These are phyloP conservation scores for Colletotrichum caudatum DNA, from an alignment of 2,329 filamentous ascomycete species.

Conservation along the genomic window DNA sequence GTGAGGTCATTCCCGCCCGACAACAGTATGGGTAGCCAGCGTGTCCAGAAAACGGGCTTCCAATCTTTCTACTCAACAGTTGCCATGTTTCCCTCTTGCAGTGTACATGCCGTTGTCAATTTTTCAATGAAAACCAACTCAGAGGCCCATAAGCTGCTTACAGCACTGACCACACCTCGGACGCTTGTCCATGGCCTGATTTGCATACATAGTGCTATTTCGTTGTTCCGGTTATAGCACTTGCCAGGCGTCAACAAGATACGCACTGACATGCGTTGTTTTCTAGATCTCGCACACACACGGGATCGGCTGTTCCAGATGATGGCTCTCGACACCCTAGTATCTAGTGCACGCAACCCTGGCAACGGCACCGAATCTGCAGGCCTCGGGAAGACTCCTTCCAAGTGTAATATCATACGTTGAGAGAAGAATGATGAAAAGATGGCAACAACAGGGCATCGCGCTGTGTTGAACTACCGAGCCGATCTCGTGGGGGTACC, in stretches of 20 bases:
- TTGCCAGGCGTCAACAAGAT: conserved; percentile 1
- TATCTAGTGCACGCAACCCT: background rate
- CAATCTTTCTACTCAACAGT: background rate
- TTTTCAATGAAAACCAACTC: too few relatives aligned
- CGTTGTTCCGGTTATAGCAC: background rate
- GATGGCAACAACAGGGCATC: background rate
- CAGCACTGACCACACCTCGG: background rate
- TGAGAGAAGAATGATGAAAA: background rate
- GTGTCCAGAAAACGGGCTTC: background rate
- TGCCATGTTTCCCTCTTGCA: too few relatives aligned
- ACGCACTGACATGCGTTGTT: background rate
- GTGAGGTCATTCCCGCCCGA: background rate
- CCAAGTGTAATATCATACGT: background rate
- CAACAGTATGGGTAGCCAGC: background rate
- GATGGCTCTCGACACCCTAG: background rate
- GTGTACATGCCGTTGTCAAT: too few relatives aligned
- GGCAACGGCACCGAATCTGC: background rate
- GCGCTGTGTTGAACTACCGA: background rate
- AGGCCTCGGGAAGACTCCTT: background rate
- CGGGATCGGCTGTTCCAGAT: background rate
- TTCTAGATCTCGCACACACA: conserved; percentile 3
- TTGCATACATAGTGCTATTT: too few relatives aligned
- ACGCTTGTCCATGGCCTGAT: background rate
- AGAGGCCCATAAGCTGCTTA: background rate
- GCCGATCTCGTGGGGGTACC: conserved; percentile 7